Base-by-base conservation (phyloP, 495 filamentous ascomycete genomes). In the Annulohypoxylon nitens region DNA sequence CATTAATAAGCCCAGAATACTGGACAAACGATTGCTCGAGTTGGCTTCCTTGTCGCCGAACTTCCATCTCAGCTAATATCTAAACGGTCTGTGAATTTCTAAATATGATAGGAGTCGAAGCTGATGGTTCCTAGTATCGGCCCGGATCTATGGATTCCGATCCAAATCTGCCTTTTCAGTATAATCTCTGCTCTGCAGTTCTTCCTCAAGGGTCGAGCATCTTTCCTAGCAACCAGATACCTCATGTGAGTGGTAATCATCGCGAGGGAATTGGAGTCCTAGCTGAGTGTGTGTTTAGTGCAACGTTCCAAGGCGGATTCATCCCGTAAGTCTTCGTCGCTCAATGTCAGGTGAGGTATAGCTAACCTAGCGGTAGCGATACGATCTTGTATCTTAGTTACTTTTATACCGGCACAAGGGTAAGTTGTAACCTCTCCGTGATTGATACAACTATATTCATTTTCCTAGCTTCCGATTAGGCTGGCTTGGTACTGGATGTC, bases 81-180 rank as follows among this genome's bases (percentile, higher is more conserved):
- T 20, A 95, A 95, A 78, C 90, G 87, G 80, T 67, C 6, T 41
- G 73, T 66, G 23, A 4, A n/a, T n/a, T n/a, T n/a, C n/a, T n/a
- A n/a, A n/a, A n/a, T n/a, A n/a, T n/a, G n/a, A n/a, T n/a, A n/a
- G n/a, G n/a, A n/a, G n/a, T n/a, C 14, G 18, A 9, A 20, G 23
- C 61, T 75, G 41, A 75, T 12, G 0, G 16, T 16, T 58, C 14
- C 12, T 12, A 75, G 73, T 73, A 68, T 75, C 41, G 93, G 93
- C 0, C 92, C 93, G 0, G 93, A 96, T 74, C 85, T 88, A 16
- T 96, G 93, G 93, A 95, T 97, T 66, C 93, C 93, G 0, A 81
- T 91, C 41, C 92, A 95, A 75, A 95, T 95, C 89, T 83, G 92
- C 8, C 83, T 85, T 2, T 96, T 93, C 92, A 92, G 89, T 79